A percentile compares a stretch with the other conserved stretches of the same genome.
Evolutionary conservation across 495 filamentous ascomycete species (phyloP).

Genomic region (Penicillium bovifimosum): DNA sequence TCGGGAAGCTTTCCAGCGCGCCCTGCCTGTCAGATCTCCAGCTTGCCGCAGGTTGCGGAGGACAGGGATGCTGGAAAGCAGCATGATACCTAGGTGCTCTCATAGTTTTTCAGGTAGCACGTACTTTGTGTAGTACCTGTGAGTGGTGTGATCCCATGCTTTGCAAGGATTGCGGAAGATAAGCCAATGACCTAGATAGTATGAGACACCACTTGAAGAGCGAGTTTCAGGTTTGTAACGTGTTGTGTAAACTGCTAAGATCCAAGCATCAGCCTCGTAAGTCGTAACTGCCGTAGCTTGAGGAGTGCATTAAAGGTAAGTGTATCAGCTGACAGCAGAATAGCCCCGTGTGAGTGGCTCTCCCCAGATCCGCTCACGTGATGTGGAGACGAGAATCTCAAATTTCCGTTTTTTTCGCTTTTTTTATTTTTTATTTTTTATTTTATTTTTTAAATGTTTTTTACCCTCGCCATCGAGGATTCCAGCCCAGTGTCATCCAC

Average conservation of each 20-base stretch:
- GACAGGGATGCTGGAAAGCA: slow-evolving; percentile 16
- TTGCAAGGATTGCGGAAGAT: slow-evolving; percentile 6
- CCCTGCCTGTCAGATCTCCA: slow-evolving; percentile 47
- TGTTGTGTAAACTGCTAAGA: background rate
- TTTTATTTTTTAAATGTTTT: slow-evolving; percentile 19
- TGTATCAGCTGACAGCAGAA: no score
- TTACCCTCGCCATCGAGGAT: slow-evolving; percentile 18
- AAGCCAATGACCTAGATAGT: background rate
- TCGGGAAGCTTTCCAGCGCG: slow-evolving; percentile 46
- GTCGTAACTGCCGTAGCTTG: no score
- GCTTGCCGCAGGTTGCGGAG: slow-evolving; percentile 14
- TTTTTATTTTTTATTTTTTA: slow-evolving; percentile 17
- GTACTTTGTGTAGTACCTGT: background rate
- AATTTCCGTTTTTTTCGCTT: slow-evolving; percentile 5
- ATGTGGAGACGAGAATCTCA: slow-evolving; percentile 16
- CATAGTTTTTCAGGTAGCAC: background rate
- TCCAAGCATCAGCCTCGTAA: background rate
- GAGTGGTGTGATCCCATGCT: slow-evolving; percentile 1
- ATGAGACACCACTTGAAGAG: background rate
- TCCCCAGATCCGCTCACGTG: slow-evolving; percentile 19
- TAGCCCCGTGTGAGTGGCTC: background rate
- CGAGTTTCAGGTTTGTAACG: background rate
- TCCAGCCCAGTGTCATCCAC: slow-evolving; percentile 26
- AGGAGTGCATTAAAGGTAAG: no score
- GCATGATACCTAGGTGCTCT: slow-evolving; percentile 5